These are phyloP conservation scores for Sporothrix luriei DNA, from an alignment of 2,329 filamentous ascomycete genomes.

Conservation along the genomic window DNA sequence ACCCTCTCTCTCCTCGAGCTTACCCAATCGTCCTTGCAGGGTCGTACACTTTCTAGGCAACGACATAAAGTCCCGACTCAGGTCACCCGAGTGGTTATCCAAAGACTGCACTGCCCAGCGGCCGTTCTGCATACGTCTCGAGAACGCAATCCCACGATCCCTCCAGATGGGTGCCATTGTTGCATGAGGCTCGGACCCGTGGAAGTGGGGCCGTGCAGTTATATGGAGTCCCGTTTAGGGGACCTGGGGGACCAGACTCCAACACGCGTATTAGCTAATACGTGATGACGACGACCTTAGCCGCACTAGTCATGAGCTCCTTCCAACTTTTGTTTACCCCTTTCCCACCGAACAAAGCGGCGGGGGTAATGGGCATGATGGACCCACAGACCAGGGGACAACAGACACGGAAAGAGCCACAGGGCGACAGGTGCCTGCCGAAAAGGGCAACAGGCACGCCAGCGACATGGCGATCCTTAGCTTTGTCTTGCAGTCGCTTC, in stretches of 20 bases:
- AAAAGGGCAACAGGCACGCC: background rate
- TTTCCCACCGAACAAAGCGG: background rate
- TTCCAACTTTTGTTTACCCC: constrained; percentile 17
- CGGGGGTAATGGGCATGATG: background rate
- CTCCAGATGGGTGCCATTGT: background rate
- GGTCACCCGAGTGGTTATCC: background rate
- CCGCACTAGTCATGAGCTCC: background rate
- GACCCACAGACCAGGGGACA: constrained; percentile 7
- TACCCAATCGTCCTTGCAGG: background rate
- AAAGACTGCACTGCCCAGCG: background rate
- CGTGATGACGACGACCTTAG: background rate
- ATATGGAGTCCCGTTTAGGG: background rate
- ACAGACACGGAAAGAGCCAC: constrained; percentile 4
- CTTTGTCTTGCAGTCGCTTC: background rate
- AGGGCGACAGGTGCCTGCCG: constrained; percentile 8
- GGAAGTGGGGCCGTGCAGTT: background rate
- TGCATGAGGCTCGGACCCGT: background rate
- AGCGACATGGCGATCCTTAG: background rate
- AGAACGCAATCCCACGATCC: constrained; percentile 6
- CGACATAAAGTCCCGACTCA: constrained; percentile 4
- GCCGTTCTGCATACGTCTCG: background rate
- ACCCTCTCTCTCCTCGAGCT: constrained; percentile 7
- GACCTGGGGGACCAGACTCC: background rate
- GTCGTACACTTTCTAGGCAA: background rate
- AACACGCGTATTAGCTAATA: constrained; percentile 29